These are phyloP conservation scores for Sungouiella thailandica DNA, from an alignment of 805 yeast species.

Conservation along the genomic window DNA sequence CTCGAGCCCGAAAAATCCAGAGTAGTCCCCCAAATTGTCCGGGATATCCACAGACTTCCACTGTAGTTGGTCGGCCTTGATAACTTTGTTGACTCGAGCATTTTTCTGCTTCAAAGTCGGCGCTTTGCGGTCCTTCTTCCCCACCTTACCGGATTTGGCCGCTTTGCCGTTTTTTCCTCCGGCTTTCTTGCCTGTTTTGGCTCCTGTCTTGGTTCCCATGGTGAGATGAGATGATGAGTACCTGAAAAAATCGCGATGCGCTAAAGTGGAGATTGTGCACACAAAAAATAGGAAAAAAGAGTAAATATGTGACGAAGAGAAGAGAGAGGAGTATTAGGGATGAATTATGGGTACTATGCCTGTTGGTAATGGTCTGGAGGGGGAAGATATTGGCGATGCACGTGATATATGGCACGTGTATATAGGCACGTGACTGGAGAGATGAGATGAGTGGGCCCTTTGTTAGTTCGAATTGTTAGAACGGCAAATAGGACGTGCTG, in stretches of 20 bases:
- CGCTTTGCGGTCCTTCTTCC: slow-evolving; percentile 6
- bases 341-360: too few relatives aligned
- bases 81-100: slow-evolving; percentile 32
- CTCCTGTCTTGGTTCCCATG: neutral
- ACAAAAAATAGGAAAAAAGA: neutral
- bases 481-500: too few relatives aligned
- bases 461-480: too few relatives aligned
- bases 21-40: slow-evolving; percentile 79
- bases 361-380: too few relatives aligned
- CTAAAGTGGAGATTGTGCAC: neutral
- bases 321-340: neutral
- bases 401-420: too few relatives aligned
- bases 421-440: too few relatives aligned
- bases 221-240: neutral
- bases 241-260: neutral
- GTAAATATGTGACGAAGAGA: neutral
- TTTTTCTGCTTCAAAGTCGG: slow-evolving; percentile 28
- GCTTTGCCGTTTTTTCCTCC: neutral
- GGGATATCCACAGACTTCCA: slow-evolving; percentile 87
- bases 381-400: too few relatives aligned
- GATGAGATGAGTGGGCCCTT: too few relatives aligned
- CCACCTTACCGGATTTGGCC: neutral
- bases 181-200: neutral
- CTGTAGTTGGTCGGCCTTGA: slow-evolving; percentile 46
- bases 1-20: slow-evolving; percentile 88